phyloP scores from a whole-genome alignment of 371 early-diverging fungal genomes.

The Mucor saturninus region DNA sequence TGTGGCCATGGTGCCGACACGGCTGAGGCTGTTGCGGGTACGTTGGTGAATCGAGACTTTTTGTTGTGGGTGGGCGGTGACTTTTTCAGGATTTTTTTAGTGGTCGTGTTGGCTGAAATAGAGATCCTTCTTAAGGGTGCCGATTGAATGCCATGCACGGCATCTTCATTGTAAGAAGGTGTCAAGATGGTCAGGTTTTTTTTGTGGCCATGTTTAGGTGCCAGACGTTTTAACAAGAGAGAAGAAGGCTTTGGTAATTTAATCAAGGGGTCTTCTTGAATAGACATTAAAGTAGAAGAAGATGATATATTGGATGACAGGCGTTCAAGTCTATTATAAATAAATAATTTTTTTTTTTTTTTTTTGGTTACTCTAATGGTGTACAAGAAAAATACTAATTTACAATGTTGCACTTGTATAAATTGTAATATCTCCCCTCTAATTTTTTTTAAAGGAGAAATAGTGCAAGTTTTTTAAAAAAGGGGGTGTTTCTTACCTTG shows the following conservation, averaged over 20 bases:
- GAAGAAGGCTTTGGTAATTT: conserved; percentile 43
- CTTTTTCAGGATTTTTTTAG: conserved; percentile 13
- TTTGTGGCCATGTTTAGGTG: conserved; percentile 49
- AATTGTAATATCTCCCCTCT: conserved; percentile 11
- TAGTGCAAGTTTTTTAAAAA: not conserved
- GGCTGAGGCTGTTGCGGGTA: conserved; percentile 29
- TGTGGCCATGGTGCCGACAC: conserved; percentile 24
- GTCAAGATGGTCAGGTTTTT: conserved; percentile 66
- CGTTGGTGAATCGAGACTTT: not conserved
- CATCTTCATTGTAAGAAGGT: conserved; percentile 55
- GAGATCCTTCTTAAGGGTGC: conserved; percentile 54
- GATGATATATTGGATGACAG: conserved; percentile 22
- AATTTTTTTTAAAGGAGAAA: conserved; percentile 2
- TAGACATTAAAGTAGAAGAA: conserved; percentile 1
- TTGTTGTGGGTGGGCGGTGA: conserved; percentile 11
- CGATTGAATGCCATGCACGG: conserved; percentile 46
- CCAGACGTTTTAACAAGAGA: conserved; percentile 48
- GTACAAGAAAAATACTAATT: conserved; percentile 17
- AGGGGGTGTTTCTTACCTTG: not conserved
- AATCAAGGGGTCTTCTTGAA: conserved; percentile 8
- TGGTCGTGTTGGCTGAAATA: not conserved
- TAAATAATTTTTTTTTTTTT: conserved; percentile 7
- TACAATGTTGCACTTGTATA: conserved; percentile 19
- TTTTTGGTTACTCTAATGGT: conserved; percentile 20
- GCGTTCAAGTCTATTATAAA: conserved; percentile 11